These are phyloP conservation scores for Colletotrichum sp. DNA, from an alignment of 2,329 filamentous ascomycete genomes.

Conservation along the genomic window DNA sequence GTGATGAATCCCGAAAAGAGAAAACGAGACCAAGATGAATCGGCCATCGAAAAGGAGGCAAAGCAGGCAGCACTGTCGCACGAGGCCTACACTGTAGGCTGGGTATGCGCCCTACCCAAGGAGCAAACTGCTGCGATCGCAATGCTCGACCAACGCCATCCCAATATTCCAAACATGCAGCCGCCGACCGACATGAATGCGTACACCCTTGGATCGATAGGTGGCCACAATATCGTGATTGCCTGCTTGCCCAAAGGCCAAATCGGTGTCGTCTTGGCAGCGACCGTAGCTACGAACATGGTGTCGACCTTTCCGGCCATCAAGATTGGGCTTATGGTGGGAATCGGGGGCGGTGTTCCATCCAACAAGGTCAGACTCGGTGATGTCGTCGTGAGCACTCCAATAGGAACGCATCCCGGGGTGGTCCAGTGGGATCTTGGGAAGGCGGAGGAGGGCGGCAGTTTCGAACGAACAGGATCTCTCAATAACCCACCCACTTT, in stretches of 20 bases:
- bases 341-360: slow-evolving; percentile 27
- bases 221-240: slow-evolving; percentile 30
- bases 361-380: slow-evolving; percentile 14
- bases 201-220: slow-evolving; percentile 29
- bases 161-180: not conserved
- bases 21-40: not conserved
- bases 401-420: not conserved
- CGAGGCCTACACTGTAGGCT: slow-evolving; percentile 26
- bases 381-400: slow-evolving; percentile 18
- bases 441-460: not conserved
- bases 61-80: not conserved
- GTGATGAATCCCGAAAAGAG: not conserved
- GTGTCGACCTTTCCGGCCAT: not conserved
- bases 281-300: not conserved
- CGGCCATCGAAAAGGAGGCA: fast-evolving
- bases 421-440: slow-evolving; percentile 23
- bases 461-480: not conserved
- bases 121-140: slow-evolving; percentile 28
- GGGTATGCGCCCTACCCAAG: slow-evolving; percentile 29
- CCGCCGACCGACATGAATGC: slow-evolving; percentile 26
- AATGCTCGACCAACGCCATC: slow-evolving; percentile 28
- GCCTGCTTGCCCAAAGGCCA: slow-evolving; percentile 25
- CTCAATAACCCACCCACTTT: not conserved
- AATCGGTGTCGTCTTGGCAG: slow-evolving; percentile 19
- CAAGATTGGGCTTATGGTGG: slow-evolving; percentile 25